Evolutionary conservation across 129 eudicot genomes (phyloP), one percentile per base, ranked within the genome.

Genomic region (Deinandra increscens): DNA sequence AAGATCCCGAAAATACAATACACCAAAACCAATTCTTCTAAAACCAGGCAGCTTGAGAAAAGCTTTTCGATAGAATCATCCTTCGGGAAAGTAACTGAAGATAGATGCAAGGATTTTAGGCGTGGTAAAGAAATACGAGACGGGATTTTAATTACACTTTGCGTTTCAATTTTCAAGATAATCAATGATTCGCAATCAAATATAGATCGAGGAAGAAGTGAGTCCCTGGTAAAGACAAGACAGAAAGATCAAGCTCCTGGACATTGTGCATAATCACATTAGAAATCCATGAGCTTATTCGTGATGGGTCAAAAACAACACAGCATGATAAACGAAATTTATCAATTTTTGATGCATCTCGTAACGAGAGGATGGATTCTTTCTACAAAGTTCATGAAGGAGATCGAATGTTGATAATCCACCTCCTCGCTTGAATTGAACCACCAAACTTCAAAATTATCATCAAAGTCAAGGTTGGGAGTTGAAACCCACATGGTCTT

Each of bases 401-500:
- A 37, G 23, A 66, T 17, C 11, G 18, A 50, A 60, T 14, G 45
- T 11, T 50, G 36, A 56, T 53, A 58, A 31, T 62, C 71, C 38
- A 64, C 41, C 63, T 60, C 77, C 67, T 58, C n/a, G n/a, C n/a
- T n/a, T n/a, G n/a, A n/a, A 76, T 8, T 83, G 63, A 68, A 77
- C 79, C 72, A 87, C 66, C 11, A 80, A 77, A 9, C 74, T n/a
- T n/a, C n/a, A n/a, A n/a, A n/a, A n/a, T n/a, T 17, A 60, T 76
- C 81, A 48, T 76, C 81, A 62, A 76, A 60, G 29, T 69, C 65
- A 15, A 76, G 9, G 58, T 49, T 60, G 39, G 75, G 23, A 49
- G 69, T 56, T 18, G 70, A 76, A 69, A 71, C 64, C 70, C 75
- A 76, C 4, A 76, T 8, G 49, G 49, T 60, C 46, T 69, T 69